A percentile compares a stretch with the other conserved stretches of the same genome.
phyloP scores from a whole-genome alignment of 2,329 filamentous ascomycete species.

The Elsinoe australis region DNA sequence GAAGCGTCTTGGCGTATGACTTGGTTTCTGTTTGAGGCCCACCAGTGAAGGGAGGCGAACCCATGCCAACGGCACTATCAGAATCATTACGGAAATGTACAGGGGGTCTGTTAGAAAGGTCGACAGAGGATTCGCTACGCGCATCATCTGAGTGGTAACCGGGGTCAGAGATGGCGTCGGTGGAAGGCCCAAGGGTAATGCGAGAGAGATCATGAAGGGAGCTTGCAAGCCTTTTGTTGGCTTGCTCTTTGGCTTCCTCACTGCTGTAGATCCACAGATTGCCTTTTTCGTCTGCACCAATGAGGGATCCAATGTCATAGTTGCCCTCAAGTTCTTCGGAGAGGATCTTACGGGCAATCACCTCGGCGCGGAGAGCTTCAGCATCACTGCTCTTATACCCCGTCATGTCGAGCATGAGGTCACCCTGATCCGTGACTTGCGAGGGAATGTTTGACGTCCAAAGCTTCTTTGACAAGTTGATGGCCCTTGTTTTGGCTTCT shows the following conservation, averaged over 20 bases:
- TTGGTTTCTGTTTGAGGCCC: conserved; percentile 26
- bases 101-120: conserved; percentile 37
- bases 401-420: conserved; percentile 97
- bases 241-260: conserved; percentile 87
- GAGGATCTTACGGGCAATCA: conserved; percentile 86
- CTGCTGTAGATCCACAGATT: conserved; percentile 99
- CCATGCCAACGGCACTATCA: conserved; percentile 59
- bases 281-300: conserved; percentile 88
- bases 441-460: conserved; percentile 87
- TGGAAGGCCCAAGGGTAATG: conserved; percentile 48
- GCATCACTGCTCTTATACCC: conserved; percentile 93
- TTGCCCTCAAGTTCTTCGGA: conserved; percentile 89
- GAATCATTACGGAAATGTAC: conserved; percentile 60
- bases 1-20: conserved; percentile 83
- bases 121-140: conserved; percentile 40
- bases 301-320: conserved; percentile 91
- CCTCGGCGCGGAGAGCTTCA: conserved; percentile 81
- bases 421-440: conserved; percentile 83
- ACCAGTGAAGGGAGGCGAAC: conserved; percentile 50
- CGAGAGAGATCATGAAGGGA: conserved; percentile 32
- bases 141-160: conserved; percentile 89
- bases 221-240: conserved; percentile 53
- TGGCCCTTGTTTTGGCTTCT: conserved; percentile 76
- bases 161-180: conserved; percentile 84
- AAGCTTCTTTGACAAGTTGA: conserved; percentile 76